Base-by-base conservation (phyloP, 192 early-diverging fungal genomes). In the Podila clonocystis region DNA sequence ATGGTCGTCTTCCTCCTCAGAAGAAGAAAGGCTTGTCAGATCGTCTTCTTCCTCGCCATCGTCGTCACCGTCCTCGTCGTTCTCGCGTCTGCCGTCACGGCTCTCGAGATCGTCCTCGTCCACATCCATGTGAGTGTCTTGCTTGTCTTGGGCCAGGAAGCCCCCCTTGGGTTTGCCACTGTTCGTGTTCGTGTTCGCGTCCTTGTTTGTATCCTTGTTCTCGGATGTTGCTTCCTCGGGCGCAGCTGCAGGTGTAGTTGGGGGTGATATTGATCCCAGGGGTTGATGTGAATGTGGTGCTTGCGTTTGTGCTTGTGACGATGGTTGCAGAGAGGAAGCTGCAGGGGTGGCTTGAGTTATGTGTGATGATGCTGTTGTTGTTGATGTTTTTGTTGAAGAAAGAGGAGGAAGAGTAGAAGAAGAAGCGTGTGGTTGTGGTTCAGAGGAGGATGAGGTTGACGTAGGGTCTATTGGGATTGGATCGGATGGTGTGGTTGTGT, bases 11-110 rank as follows among this genome's bases (percentile, higher is more conserved):
- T 60, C 15, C 22, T 60, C 15, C 0, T 1, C 17, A 0, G 41
- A 45, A 9, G 59, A 60, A 17, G 59, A 60, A 0, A 60, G 28
- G 13, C 59, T 60, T 9, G 59, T 30, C 26, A 60, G 28, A 17
- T 60, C 59, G 30, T 60, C 59, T 17, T 60, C 59, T 7, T 60
- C 59, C 26, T 60, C 59, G 15, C 30, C 59, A 24, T 60, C 59
- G 24, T 60, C 59, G 3, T 60, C 26, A 3, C 30, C 24, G 28
- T 60, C 30, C 24, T 60, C 59, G 30, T 60, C 59, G 28, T 60
- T 30, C 15, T 60, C 59, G 24, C 59, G 28, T 24, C 30, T 29
- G 9, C 24, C 30, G 30, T 24, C 26, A 9, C 3, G 59, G 15
- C 30, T 30, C 29, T 60, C 59, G 30, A 60, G 59, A 24, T 60